Evolutionary conservation across 164 flowering plant genomes (phyloP), one percentile per base, ranked within the genome.

Genomic region (Stephania yunnanensis): DNA sequence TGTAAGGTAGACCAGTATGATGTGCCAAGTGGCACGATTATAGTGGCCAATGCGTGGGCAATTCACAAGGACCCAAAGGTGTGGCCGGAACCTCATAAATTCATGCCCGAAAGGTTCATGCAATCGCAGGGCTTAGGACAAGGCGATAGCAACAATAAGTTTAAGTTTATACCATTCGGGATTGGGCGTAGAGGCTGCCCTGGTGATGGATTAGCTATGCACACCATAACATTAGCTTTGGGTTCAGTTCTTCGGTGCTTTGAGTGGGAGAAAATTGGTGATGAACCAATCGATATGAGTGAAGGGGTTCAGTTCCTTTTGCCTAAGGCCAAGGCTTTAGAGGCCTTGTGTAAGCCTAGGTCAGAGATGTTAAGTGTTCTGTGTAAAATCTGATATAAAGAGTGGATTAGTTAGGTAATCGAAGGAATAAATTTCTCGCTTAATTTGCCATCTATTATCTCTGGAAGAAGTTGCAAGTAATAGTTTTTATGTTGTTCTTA

Each of bases 11-110:
- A 20, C 9, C 25, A 25, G 20, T 61, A 61, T 17, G 20, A 61
- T 25, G 66, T 61, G 66, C 66, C 66, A 6, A 20, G 29, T 1
- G 66, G 66, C 66, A 61, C 66, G 22, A 61, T 19, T 19, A 61
- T 61, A 61, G n/a, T 61, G 66, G 66, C 66, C 66, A 61, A 61
- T 5, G 66, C 66, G 7, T 61, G 66, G 66, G 66, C 66, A 6
- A n/a, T 61, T 61, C 66, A 61, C 8, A 61, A 29, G 7, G 66
- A 61, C 66, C 66, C 66, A 19, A 25, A 61, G 20, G 1, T 61
- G 66, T 61, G 66, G 66, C 9, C n/a, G 1, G 66, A 61, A 17
- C 29, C 66, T 25, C 20, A 61, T 25, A 19, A 25, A 10, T 61
- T 61, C 22, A 61, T 5, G 66, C 66, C 66, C 19, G 66, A 61